A percentile compares a stretch with the other conserved stretches of the same genome.
Evolutionary conservation across 1,139 yeast genomes (phyloP).

Genomic region (Candida dubliniensis): DNA sequence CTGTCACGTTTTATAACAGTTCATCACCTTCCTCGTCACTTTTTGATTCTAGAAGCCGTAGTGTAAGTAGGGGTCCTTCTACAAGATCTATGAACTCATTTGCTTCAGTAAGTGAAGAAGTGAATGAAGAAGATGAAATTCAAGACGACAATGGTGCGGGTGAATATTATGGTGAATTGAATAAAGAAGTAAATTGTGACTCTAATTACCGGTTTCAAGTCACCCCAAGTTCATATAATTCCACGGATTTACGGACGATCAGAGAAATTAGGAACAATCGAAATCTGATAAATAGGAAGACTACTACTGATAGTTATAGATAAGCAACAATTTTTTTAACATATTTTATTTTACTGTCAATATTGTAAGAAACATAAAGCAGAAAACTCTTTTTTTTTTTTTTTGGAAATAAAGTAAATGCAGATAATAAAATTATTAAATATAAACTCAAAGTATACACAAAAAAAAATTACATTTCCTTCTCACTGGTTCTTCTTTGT

Average conservation of each 20-base stretch:
- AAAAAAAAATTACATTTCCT: background rate
- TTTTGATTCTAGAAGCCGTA: constrained; percentile 11
- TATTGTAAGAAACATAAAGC: background rate
- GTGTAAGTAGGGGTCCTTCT: constrained; percentile 30
- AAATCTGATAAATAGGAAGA: background rate
- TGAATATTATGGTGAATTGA: constrained; percentile 1
- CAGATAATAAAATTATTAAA: too few relatives aligned
- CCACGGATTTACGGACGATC: constrained; percentile 1
- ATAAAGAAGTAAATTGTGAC: constrained; percentile 1
- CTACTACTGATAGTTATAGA: background rate
- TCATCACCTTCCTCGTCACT: constrained; percentile 11
- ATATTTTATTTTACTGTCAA: background rate
- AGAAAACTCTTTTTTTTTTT: background rate
- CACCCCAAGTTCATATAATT: constrained; percentile 2
- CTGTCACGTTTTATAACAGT: constrained; percentile 53
- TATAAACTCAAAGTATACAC: too few relatives aligned
- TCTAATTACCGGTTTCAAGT: background rate
- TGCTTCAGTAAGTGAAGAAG: constrained; percentile 25
- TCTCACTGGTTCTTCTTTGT: constrained; percentile 18
- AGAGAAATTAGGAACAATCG: background rate
- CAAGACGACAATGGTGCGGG: constrained; percentile 5
- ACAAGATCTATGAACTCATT: constrained; percentile 28
- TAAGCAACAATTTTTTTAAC: background rate
- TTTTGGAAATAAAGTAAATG: background rate
- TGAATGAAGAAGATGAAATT: constrained; percentile 18